Evolutionary conservation across 768 basidiomycete species (phyloP).

Genomic region (Sarcomyxa edulis): DNA sequence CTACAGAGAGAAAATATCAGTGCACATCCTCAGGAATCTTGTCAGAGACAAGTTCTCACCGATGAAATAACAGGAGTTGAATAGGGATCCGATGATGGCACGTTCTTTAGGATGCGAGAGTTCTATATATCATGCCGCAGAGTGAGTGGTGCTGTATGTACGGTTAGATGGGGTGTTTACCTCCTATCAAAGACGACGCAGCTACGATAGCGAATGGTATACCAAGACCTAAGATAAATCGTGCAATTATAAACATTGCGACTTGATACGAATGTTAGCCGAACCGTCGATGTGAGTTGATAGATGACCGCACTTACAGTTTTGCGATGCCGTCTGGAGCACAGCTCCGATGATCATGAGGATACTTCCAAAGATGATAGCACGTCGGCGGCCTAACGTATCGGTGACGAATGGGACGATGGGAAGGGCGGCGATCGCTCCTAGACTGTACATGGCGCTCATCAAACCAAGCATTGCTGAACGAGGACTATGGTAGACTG

Average conservation of each 20-base stretch:
- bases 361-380: conserved; percentile 47
- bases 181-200: conserved; percentile 61
- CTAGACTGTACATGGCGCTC: conserved; percentile 56
- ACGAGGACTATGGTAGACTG: conserved; percentile 52
- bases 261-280: conserved; percentile 30
- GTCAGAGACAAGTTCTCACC: too few species aligned
- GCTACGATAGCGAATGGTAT: conserved; percentile 59
- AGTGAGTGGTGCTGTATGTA: background rate
- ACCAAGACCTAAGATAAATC: conserved; percentile 53
- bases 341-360: conserved; percentile 44
- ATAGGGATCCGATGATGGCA: conserved; percentile 55
- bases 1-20: conserved; percentile 17
- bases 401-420: conserved; percentile 48
- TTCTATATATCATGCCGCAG: conserved; percentile 35
- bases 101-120: conserved; percentile 69
- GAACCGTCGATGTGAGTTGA: too few species aligned
- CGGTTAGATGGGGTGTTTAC: conserved; percentile 13
- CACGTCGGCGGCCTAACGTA: conserved; percentile 40
- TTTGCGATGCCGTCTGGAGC: conserved; percentile 39
- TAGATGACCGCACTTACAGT: conserved; percentile 41
- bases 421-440: conserved; percentile 49
- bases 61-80: conserved; percentile 62
- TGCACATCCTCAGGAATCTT: too few species aligned
- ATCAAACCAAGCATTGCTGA: conserved; percentile 52
- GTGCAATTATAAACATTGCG: conserved; percentile 54